phyloP scores from a whole-genome alignment of 2,329 filamentous ascomycete species.

The Tympanopsis confertula region DNA sequence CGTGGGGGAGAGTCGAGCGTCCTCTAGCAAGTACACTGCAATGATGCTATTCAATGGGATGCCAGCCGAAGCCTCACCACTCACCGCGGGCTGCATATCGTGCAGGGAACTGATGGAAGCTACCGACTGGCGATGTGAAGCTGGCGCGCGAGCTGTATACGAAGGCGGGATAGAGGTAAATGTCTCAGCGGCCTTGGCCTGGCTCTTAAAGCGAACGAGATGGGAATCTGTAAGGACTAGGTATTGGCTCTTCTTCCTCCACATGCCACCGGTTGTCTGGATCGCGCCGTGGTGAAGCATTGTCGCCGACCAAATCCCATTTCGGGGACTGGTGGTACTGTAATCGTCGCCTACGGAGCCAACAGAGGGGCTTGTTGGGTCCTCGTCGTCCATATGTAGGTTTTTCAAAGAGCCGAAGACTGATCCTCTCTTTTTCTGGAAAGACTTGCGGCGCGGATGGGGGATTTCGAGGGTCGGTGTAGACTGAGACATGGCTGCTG shows the following conservation, averaged over 20 bases:
- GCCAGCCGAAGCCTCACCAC: constrained; percentile 37
- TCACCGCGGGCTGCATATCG: constrained; percentile 44
- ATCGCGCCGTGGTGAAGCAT: constrained; percentile 60
- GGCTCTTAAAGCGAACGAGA: constrained; percentile 57
- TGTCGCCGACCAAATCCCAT: constrained; percentile 7
- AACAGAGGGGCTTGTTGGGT: constrained; percentile 22
- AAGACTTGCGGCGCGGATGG: constrained; percentile 24
- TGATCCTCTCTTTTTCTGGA: constrained; percentile 32
- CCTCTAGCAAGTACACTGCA: constrained; percentile 55
- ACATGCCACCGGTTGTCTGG: constrained; percentile 58
- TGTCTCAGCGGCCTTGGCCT: constrained; percentile 50
- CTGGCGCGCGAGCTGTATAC: constrained; percentile 24
- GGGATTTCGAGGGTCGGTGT: constrained; percentile 6
- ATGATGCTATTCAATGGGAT: constrained; percentile 56
- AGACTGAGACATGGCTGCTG: not conserved
- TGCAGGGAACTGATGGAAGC: constrained; percentile 48
- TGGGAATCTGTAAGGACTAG: constrained; percentile 60
- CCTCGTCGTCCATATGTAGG: constrained; percentile 35
- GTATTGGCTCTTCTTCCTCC: constrained; percentile 63
- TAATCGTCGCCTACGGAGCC: not conserved
- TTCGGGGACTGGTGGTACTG: not conserved
- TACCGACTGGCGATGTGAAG: constrained; percentile 40
- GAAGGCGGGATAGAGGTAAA: constrained; percentile 39
- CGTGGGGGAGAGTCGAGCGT: constrained; percentile 53
- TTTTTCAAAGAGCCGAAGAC: constrained; percentile 46